phyloP scores from a whole-genome alignment of 208 protist genomes.

The Leishmania guyanensis region DNA sequence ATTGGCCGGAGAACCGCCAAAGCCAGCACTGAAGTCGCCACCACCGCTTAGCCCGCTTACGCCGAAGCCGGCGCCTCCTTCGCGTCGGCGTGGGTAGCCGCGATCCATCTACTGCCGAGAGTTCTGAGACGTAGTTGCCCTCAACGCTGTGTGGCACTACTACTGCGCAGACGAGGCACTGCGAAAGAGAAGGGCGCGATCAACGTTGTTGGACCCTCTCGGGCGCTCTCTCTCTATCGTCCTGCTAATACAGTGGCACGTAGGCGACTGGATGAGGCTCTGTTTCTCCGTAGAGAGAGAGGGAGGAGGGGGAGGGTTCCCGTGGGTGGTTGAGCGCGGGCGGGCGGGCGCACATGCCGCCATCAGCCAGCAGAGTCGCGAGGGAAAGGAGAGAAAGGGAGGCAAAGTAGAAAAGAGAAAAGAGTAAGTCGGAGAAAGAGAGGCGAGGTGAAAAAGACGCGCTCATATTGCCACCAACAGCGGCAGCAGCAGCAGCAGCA shows the following conservation, averaged over 20 bases:
- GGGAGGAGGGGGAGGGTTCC: not conserved
- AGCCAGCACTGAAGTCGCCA: conserved; percentile 4
- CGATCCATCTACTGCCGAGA: conserved; percentile 15
- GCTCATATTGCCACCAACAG: not conserved
- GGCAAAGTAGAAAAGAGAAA: not conserved
- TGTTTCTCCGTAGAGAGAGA: not conserved
- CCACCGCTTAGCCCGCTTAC: conserved; percentile 1
- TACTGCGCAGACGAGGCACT: not conserved
- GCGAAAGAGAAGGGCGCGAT: not conserved
- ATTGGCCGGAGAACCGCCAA: not conserved
- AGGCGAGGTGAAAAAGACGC: not conserved
- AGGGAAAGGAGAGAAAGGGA: not conserved
- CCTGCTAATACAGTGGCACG: not conserved
- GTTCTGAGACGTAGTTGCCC: not conserved
- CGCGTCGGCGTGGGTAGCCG: conserved; percentile 14
- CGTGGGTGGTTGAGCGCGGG: not conserved
- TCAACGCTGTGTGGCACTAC: not conserved
- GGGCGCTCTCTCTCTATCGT: not conserved
- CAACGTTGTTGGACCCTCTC: not conserved
- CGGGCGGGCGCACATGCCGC: not conserved
- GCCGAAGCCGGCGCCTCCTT: conserved; percentile 11
- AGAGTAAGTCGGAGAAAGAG: not conserved
- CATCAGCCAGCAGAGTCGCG: not conserved
- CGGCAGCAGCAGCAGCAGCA: not conserved
- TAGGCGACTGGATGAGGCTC: not conserved